A percentile compares a stretch with the other conserved stretches of the same genome.
Conservation (phyloP, 179 eudicot species). For the Patellifolia procumbens region DNA sequence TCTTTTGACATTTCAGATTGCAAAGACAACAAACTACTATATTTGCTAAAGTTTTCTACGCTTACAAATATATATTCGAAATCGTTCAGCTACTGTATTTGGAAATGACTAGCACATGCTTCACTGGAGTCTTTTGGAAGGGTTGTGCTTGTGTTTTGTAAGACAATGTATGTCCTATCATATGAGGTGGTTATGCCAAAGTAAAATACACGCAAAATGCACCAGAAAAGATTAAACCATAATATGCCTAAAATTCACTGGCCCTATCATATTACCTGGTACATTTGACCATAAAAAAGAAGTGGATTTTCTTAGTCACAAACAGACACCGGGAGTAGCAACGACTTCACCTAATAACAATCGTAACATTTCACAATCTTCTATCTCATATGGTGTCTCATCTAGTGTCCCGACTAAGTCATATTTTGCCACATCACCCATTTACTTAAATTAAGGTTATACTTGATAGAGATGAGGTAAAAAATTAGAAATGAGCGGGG, state of each 20-base stretch:
- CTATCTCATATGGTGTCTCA: too few relatives aligned
- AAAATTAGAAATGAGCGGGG: too few relatives aligned
- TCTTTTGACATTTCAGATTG: background rate
- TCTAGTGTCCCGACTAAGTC: too few relatives aligned
- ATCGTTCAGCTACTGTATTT: background rate
- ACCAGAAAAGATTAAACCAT: too few relatives aligned
- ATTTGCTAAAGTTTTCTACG: background rate
- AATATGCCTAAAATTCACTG: background rate
- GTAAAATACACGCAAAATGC: background rate
- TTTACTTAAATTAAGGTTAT: too few relatives aligned
- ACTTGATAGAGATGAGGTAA: too few relatives aligned
- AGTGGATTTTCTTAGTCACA: background rate
- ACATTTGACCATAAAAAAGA: background rate
- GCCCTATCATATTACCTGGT: background rate
- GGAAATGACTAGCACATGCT: conserved; percentile 2
- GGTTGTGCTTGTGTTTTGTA: background rate
- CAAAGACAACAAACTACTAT: background rate
- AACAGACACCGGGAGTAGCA: background rate
- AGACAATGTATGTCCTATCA: background rate
- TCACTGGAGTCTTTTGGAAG: background rate
- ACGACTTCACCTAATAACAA: background rate
- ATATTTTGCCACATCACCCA: too few relatives aligned
- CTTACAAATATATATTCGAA: background rate
- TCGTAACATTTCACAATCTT: too few relatives aligned
- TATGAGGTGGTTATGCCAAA: background rate